phyloP scores from a whole-genome alignment of 768 basidiomycete species.

The Amanita subjunquillea region DNA sequence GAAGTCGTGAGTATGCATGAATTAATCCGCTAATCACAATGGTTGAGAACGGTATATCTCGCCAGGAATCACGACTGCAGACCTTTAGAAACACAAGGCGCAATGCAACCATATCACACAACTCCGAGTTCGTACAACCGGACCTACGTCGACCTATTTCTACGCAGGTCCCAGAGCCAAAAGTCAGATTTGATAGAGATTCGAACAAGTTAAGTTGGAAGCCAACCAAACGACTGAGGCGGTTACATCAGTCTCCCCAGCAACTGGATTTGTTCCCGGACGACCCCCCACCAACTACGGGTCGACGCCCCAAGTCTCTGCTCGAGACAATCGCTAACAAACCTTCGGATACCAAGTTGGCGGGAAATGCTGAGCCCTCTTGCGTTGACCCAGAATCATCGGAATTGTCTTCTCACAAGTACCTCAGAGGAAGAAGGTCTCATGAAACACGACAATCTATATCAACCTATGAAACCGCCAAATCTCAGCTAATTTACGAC shows the following conservation, averaged over 20 bases:
- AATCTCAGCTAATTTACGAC: neutral
- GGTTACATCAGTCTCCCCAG: neutral
- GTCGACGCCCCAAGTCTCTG: neutral
- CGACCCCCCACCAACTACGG: neutral
- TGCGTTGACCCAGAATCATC: neutral
- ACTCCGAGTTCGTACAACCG: constrained; percentile 6
- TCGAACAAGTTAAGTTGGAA: constrained; percentile 8
- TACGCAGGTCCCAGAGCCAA: constrained; percentile 18
- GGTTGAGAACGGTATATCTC: neutral
- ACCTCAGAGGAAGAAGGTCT: neutral
- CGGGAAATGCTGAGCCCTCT: neutral
- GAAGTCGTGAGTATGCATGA: constrained; percentile 13
- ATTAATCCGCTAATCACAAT: neutral
- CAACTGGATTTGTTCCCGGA: neutral
- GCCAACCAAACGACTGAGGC: neutral
- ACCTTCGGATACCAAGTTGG: neutral
- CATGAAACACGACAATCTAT: neutral
- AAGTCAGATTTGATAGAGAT: constrained; percentile 26
- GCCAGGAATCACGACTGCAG: constrained; percentile 15
- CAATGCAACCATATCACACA: constrained; percentile 21
- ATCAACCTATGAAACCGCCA: constrained; percentile 4
- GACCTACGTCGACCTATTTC: constrained; percentile 12
- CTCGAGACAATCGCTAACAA: neutral
- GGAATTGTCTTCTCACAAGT: neutral
- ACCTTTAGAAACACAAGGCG: constrained; percentile 30